Base-by-base conservation (phyloP, 345 rosid genomes). In the Litchi chinensis region DNA sequence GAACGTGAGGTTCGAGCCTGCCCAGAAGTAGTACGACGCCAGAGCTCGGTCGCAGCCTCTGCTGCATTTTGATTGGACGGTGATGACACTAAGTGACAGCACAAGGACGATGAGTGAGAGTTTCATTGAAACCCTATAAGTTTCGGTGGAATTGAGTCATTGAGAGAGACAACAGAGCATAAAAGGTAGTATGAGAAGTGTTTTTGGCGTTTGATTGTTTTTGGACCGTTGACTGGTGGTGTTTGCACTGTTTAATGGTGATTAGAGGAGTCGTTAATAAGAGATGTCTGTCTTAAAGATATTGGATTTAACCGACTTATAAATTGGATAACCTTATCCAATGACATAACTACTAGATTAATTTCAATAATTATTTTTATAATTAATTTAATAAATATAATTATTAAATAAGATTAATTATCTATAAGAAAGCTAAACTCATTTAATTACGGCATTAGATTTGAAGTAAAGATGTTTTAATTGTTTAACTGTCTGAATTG, bases 1-100 rank as follows among this genome's bases (percentile, higher is more conserved):
- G 85, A 56, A 64, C 43, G 92, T 70, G 81, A 94, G 87, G 54
- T 50, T 85, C 12, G 88, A 0, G 0, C 67, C 86, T 48, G 6
- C 2, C 80, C 82, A 84, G n/a, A 90, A 54, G 83, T 88, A 93
- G 90, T 88, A 96, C 12, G 93, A 92, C 39, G 93, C 96, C 4
- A 90, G 52, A 64, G 92, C 93, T 28, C 76, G 13, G 76, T 74
- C 85, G 79, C 92, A 90, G 56, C 81, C 80, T 71, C 2, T 70
- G n/a, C 5, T 64, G 83, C 97, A 92, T 43, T 77, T 80, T 0
- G 94, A 82, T 78, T 86, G 84, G 15, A 79, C 88, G 52, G 82
- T n/a, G 24, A 71, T 28, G 80, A 43, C 68, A 65, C 50, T 62
- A 62, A 78, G 65, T 63, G 71, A 82, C 50, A 79, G 59, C 26